Evolutionary conservation across 805 yeast genomes (phyloP).

Genomic region (Sungouiozyma intestinalis): DNA sequence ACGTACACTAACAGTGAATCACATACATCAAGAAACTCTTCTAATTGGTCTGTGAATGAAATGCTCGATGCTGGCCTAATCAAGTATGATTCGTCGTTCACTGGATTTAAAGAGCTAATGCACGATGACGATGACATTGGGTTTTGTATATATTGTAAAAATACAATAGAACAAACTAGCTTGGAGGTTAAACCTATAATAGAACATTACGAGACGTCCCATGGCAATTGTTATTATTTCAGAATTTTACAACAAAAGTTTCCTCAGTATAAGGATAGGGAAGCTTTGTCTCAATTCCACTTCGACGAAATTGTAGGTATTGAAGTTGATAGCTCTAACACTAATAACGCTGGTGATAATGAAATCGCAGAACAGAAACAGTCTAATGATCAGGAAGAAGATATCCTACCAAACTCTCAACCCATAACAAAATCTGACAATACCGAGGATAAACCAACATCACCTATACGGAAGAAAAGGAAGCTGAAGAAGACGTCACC

Average conservation of each 20-base stretch:
- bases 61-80: constrained; percentile 49
- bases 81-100: constrained; percentile 41
- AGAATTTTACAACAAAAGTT: constrained; percentile 2
- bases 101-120: constrained; percentile 14
- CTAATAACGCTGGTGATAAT: background rate
- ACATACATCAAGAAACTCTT: background rate
- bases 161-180: constrained; percentile 36
- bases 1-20: constrained; percentile 1
- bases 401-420: background rate
- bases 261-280: constrained; percentile 1
- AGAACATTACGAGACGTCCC: constrained; percentile 33
- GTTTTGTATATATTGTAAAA: constrained; percentile 48
- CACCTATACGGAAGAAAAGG: constrained; percentile 10
- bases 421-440: background rate
- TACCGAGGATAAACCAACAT: no score
- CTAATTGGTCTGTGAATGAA: constrained; percentile 15
- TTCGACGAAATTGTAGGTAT: background rate
- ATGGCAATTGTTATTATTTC: constrained; percentile 17
- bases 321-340: background rate
- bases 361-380: background rate
- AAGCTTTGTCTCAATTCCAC: background rate
- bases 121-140: constrained; percentile 36
- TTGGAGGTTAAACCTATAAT: constrained; percentile 27
- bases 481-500: constrained; percentile 7
- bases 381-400: background rate